Percentiles rank a stretch among this genome's conserved stretches.
Conservation (phyloP, 257 asterid species). For the Ballota nigra region DNA sequence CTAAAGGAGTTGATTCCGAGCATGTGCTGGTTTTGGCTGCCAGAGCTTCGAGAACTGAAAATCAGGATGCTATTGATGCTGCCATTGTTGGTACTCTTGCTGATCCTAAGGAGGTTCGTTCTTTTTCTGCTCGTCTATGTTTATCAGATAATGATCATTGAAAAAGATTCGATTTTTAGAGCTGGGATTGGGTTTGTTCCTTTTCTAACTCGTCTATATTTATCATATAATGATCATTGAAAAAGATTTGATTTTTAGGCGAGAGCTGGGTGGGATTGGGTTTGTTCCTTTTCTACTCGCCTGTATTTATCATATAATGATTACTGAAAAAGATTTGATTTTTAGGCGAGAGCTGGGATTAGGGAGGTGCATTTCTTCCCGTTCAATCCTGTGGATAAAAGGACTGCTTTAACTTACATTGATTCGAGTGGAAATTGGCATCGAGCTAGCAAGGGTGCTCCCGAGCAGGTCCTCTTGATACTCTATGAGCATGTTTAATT, state of each 20-base stretch:
- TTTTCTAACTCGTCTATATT: no score
- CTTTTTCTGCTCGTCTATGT: not conserved
- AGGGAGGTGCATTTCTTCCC: conserved; percentile 89
- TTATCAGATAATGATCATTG: no score
- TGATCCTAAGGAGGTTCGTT: conserved; percentile 47
- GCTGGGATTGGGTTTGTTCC: no score
- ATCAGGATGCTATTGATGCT: conserved; percentile 83
- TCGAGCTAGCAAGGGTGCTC: conserved; percentile 93
- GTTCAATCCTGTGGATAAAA: conserved; percentile 89
- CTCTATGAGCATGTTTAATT: not conserved
- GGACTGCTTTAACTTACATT: conserved; percentile 88
- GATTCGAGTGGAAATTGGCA: conserved; percentile 76
- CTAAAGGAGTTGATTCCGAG: conserved; percentile 62
- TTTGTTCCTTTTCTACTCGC: no score
- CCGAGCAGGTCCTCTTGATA: conserved; percentile 63
- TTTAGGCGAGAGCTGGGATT: conserved; percentile 80
- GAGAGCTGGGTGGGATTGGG: no score
- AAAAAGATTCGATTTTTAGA: no score
- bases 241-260: no score
- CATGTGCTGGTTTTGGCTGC: conserved; percentile 77
- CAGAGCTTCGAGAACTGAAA: conserved; percentile 80
- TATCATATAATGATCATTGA: no score
- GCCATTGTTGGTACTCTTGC: conserved; percentile 53
- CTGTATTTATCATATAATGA: no score
- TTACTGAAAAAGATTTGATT: not conserved